Conservation (phyloP, 106 monocot genomes). For the Allium sativum region DNA sequence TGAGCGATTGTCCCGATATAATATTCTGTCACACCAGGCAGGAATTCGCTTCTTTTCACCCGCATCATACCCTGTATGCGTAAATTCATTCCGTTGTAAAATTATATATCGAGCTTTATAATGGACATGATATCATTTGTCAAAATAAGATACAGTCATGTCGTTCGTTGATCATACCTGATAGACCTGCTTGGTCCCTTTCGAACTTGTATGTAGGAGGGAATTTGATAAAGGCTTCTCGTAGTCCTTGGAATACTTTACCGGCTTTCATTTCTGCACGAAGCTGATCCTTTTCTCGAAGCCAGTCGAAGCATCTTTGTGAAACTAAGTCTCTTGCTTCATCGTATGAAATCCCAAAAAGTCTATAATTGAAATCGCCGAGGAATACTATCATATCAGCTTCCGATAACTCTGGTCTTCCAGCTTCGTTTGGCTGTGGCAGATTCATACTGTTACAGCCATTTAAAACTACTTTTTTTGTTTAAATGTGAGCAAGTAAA, state of each 20-base stretch:
- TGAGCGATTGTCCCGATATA: constrained; percentile 52
- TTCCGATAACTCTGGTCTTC: constrained; percentile 46
- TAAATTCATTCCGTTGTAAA: no score
- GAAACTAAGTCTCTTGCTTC: constrained; percentile 60
- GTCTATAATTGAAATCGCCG: constrained; percentile 63
- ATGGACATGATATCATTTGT: no score
- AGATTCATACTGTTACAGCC: not conserved
- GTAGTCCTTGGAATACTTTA: constrained; percentile 61
- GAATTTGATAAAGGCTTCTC: constrained; percentile 48
- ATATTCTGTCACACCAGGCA: constrained; percentile 66
- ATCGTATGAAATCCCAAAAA: constrained; percentile 48
- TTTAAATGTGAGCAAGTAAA: not conserved
- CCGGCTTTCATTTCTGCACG: constrained; percentile 56
- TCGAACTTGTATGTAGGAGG: constrained; percentile 75
- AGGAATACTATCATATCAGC: constrained; percentile 68
- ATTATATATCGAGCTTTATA: no score
- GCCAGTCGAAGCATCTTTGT: constrained; percentile 67
- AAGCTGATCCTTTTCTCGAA: constrained; percentile 55
- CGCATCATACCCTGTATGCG: constrained; percentile 46
- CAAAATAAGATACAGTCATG: no score
- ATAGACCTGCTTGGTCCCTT: constrained; percentile 33
- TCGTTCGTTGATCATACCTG: constrained; percentile 22
- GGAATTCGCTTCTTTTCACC: constrained; percentile 62
- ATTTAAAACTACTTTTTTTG: not conserved
- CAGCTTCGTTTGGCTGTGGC: constrained; percentile 33